phyloP scores from a whole-genome alignment of 441 rosid genomes.

The Viola pubescens region DNA sequence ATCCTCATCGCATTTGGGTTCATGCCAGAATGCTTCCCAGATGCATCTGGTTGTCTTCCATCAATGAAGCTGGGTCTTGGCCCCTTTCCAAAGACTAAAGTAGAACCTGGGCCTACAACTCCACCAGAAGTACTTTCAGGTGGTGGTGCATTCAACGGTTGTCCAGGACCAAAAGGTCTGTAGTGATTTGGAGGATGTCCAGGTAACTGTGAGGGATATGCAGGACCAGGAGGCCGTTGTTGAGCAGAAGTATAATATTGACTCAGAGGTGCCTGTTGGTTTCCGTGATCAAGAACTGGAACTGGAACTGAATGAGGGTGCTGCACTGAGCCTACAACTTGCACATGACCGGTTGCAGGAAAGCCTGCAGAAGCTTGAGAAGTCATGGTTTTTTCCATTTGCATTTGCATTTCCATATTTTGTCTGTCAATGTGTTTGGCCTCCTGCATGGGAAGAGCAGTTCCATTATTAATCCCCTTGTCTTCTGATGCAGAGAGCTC shows the following conservation, averaged over 20 bases:
- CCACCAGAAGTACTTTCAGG: constrained; percentile 29
- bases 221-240: constrained; percentile 38
- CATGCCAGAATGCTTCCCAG: constrained; percentile 24
- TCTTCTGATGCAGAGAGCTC: constrained; percentile 21
- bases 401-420: constrained; percentile 15
- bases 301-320: constrained; percentile 6
- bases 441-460: constrained; percentile 15
- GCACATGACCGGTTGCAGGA: constrained; percentile 27
- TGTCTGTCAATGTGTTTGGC: constrained; percentile 23
- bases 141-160: constrained; percentile 16
- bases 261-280: constrained; percentile 20
- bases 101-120: constrained; percentile 23
- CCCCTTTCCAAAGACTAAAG: constrained; percentile 33
- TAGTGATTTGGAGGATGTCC: constrained; percentile 31
- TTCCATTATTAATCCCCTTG: constrained; percentile 26
- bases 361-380: constrained; percentile 26
- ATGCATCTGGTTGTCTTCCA: constrained; percentile 29
- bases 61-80: constrained; percentile 27
- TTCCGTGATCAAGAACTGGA: constrained; percentile 20
- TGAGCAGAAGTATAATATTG: constrained; percentile 30
- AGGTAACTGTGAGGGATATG: constrained; percentile 25
- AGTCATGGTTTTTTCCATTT: constrained; percentile 17
- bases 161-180: constrained; percentile 37
- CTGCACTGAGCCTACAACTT: constrained; percentile 9
- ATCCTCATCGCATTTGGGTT: constrained; percentile 26